Evolutionary conservation across 305 asterid genomes (phyloP).

Genomic region (Fraxinus baroniana): DNA sequence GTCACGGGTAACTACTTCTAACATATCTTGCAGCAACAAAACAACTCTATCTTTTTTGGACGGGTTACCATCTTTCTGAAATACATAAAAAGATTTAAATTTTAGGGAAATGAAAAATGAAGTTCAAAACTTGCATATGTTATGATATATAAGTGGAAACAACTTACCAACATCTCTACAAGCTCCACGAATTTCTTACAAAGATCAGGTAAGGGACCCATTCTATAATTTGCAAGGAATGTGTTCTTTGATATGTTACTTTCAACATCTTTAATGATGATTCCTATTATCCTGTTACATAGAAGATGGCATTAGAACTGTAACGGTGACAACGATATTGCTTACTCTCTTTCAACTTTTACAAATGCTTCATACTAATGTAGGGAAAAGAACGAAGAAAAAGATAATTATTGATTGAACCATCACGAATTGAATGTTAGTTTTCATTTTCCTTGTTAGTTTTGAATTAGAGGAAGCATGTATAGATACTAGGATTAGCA

Average conservation of each 20-base stretch:
- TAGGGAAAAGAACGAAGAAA: conserved; percentile 8
- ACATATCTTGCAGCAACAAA: conserved; percentile 88
- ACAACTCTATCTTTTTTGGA: conserved; percentile 80
- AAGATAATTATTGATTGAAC: not conserved
- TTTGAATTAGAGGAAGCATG: not conserved
- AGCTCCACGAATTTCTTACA: conserved; percentile 80
- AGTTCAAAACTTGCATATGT: conserved; percentile 10
- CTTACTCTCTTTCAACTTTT: not conserved
- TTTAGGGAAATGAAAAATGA: conserved; percentile 20
- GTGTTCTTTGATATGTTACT: conserved; percentile 63
- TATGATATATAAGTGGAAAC: conserved; percentile 6
- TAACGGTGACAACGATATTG: conserved; percentile 4
- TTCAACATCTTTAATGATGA: conserved; percentile 83
- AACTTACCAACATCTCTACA: conserved; percentile 87
- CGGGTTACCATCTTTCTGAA: conserved; percentile 81
- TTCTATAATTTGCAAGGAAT: conserved; percentile 75
- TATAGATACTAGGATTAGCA: not conserved
- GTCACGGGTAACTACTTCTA: conserved; percentile 91
- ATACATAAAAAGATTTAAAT: conserved; percentile 22
- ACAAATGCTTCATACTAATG: conserved; percentile 10
- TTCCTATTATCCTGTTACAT: conserved; percentile 70
- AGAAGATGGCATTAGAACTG: conserved; percentile 30
- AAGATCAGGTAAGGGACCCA: conserved; percentile 80
- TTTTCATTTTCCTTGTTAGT: conserved; percentile 6
- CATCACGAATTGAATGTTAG: not conserved